Conservation (phyloP, 2,329 filamentous ascomycete species). For the Calonectria crousiana region DNA sequence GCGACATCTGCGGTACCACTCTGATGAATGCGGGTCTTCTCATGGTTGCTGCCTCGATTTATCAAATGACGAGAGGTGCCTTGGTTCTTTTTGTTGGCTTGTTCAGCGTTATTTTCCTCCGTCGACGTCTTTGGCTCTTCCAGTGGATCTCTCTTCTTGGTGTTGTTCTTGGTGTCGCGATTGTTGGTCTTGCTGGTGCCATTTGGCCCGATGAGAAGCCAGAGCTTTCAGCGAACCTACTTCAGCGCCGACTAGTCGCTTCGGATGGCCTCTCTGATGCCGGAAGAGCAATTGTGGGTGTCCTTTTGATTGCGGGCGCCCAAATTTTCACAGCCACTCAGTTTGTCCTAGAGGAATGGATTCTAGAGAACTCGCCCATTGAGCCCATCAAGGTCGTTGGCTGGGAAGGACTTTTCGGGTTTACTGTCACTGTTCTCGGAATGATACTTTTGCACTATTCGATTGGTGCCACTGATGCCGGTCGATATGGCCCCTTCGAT, state of each 20-base stretch:
- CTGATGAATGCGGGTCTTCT: slow-evolving; percentile 97
- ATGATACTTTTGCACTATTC: slow-evolving; percentile 85
- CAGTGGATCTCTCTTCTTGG: slow-evolving; percentile 92
- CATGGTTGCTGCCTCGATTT: slow-evolving; percentile 95
- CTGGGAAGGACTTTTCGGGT: slow-evolving; percentile 96
- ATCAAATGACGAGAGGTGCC: slow-evolving; percentile 97
- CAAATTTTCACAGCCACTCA: slow-evolving; percentile 98
- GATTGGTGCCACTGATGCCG: slow-evolving; percentile 80
- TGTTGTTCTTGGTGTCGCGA: slow-evolving; percentile 87
- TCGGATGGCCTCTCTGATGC: slow-evolving; percentile 53
- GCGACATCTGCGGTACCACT: slow-evolving; percentile 94
- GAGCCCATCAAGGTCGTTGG: slow-evolving; percentile 93
- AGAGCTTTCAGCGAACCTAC: slow-evolving; percentile 45
- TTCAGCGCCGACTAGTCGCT: slow-evolving; percentile 54
- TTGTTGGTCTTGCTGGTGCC: slow-evolving; percentile 91
- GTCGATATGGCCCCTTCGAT: slow-evolving; percentile 89
- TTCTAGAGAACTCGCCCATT: slow-evolving; percentile 74
- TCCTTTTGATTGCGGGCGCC: slow-evolving; percentile 90
- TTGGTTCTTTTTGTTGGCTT: slow-evolving; percentile 95
- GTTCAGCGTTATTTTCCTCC: slow-evolving; percentile 93
- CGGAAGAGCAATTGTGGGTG: slow-evolving; percentile 78
- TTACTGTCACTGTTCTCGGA: slow-evolving; percentile 79
- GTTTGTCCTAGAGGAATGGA: slow-evolving; percentile 95
- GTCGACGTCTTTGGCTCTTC: slow-evolving; percentile 82
- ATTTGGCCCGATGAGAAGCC: slow-evolving; percentile 78